Base-by-base conservation (phyloP, 1,284 basidiomycete genomes). In the Bondarzewia mesenterica region DNA sequence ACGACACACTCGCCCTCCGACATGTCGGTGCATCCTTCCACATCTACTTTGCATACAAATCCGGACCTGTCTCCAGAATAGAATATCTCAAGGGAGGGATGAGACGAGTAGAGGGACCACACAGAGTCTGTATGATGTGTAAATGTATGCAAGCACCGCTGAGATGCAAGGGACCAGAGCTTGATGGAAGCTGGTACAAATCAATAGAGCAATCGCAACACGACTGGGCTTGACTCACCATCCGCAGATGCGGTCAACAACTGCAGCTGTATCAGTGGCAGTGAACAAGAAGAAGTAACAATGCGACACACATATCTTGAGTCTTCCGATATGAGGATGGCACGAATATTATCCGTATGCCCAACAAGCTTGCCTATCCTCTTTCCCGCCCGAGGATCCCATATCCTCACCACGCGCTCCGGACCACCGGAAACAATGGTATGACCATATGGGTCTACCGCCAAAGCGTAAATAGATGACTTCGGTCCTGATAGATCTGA, bases 21-120 rank as follows among this genome's bases (percentile, higher is more conserved):
- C 20, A 93, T 73, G 53, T 94, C 89, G 8, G 75, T 68, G 53
- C 82, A 87, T 40, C 79, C 79, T 60, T 93, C 89, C 21, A 94
- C 82, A 57, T 99, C 94, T 29, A 95, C 86, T 54, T 85, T 86
- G 64, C 91, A 93, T 1, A 99, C 83, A 49, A 87, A 71, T 1
- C 95, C 96, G 14, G 89, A 82, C 32, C 91, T 80, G 57, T 98
- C 96, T 15, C 95, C 96, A 2, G 94, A 97, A 68, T 96, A 97
- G 71, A 99, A 99, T 1, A 84, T 74, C 62, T 95, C 89, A 44
- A 99, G 75, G 12, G 85, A 82, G 0, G 92, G 89, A 63, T 98
- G 92, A 0, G 80, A 75, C 2, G 93, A 95, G 62, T 80, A 82
- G 2, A 99, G 74, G 0, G 92, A 86, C 95, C 96, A 98, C 27